A percentile compares a stretch with the other conserved stretches of the same genome.
Conservation (phyloP, 163 green algal genomes). For the Chlorella variabilis region DNA sequence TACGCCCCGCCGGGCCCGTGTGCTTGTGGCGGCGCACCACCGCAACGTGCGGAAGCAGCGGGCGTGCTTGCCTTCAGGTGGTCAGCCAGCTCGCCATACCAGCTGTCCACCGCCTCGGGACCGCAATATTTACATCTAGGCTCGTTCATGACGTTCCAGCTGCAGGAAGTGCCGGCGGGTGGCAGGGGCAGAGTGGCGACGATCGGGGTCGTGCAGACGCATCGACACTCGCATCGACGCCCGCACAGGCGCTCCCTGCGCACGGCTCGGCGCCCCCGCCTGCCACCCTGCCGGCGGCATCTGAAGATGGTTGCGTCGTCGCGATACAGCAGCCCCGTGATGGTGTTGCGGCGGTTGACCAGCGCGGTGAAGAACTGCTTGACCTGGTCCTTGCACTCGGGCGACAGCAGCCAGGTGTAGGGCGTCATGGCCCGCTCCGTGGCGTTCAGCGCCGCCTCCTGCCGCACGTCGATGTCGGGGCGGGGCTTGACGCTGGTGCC, state of each 20-base stretch:
- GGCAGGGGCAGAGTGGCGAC: too few species aligned
- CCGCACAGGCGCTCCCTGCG: too few species aligned
- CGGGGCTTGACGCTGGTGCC: neutral
- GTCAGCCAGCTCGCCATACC: slow-evolving; percentile 34
- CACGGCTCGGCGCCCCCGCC: too few species aligned
- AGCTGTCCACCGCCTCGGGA: slow-evolving; percentile 21
- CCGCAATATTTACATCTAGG: slow-evolving; percentile 46
- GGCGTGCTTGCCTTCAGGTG: slow-evolving; percentile 24
- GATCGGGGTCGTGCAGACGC: too few species aligned
- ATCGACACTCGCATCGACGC: too few species aligned
- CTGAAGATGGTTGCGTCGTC: slow-evolving; percentile 75
- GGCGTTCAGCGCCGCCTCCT: too few species aligned
- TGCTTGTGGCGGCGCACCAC: too few species aligned
- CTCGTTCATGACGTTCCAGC: slow-evolving; percentile 39
- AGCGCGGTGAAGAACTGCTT: slow-evolving; percentile 28
- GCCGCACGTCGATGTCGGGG: slow-evolving; percentile 25
- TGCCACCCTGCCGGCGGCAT: too few species aligned
- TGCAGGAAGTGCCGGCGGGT: too few species aligned
- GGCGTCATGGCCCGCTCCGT: slow-evolving; percentile 29
- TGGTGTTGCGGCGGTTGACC: slow-evolving; percentile 46
- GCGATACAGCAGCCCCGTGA: slow-evolving; percentile 60
- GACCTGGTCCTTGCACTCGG: too few species aligned
- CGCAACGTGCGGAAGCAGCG: too few species aligned
- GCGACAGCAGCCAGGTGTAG: slow-evolving; percentile 1
- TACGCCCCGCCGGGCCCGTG: slow-evolving; percentile 38